phyloP scores from a whole-genome alignment of 768 basidiomycete species.

The Leccinellum albellum region DNA sequence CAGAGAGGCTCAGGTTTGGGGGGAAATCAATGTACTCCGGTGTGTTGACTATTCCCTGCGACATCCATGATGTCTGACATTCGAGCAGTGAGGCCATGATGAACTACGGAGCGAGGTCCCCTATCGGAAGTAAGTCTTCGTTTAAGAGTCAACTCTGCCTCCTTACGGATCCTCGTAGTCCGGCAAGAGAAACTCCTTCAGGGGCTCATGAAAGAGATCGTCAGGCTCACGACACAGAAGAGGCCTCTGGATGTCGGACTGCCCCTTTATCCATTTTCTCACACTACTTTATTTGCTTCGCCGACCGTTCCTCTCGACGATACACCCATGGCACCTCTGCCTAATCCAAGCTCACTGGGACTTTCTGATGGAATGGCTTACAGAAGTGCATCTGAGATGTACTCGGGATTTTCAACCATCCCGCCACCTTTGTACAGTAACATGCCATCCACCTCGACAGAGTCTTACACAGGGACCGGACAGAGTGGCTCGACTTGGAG shows the following conservation, averaged over 20 bases:
- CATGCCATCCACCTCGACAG: slow-evolving; percentile 5
- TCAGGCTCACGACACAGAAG: slow-evolving; percentile 76
- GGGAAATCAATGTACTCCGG: slow-evolving; percentile 83
- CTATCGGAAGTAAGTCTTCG: slow-evolving; percentile 68
- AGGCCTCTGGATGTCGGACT: slow-evolving; percentile 77
- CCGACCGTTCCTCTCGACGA: slow-evolving; percentile 36
- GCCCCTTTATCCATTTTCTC: slow-evolving; percentile 80
- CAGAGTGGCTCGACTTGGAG: slow-evolving; percentile 8
- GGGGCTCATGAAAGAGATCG: slow-evolving; percentile 81
- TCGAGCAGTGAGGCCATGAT: slow-evolving; percentile 72
- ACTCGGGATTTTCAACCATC: slow-evolving; percentile 5
- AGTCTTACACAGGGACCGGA: slow-evolving; percentile 1
- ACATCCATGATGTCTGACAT: slow-evolving; percentile 5
- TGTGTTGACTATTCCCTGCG: slow-evolving; percentile 28
- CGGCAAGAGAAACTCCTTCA: slow-evolving; percentile 82
- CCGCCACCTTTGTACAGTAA: slow-evolving; percentile 5
- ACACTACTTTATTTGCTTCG: slow-evolving; percentile 56
- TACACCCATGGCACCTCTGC: slow-evolving; percentile 27
- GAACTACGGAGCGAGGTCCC: slow-evolving; percentile 73
- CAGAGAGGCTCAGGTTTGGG: slow-evolving; percentile 77
- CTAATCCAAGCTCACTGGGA: slow-evolving; percentile 18
- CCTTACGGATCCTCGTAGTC: slow-evolving; percentile 38
- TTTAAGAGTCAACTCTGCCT: background rate
- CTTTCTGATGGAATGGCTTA: slow-evolving; percentile 6
- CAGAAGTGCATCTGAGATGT: slow-evolving; percentile 6